These are phyloP conservation scores for Venturia effusa DNA, from an alignment of 2,329 filamentous ascomycete species.

Conservation along the genomic window DNA sequence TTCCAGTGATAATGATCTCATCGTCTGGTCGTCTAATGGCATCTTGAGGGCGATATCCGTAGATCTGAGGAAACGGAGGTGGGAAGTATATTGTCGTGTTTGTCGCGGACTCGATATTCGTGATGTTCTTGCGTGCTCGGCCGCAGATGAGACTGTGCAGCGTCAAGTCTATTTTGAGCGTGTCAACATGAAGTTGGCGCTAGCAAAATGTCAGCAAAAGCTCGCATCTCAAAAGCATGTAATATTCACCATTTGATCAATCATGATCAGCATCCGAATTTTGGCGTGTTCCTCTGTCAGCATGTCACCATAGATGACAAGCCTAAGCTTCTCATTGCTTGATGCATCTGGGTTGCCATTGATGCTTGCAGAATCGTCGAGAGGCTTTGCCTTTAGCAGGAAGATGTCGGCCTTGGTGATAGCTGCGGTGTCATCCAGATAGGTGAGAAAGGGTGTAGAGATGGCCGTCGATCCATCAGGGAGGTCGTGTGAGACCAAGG, in stretches of 20 bases:
- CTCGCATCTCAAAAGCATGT: conserved; percentile 3
- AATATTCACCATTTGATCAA: conserved; percentile 72
- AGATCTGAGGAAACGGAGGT: conserved; percentile 82
- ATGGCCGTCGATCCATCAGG: conserved; percentile 46
- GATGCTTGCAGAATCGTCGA: conserved; percentile 65
- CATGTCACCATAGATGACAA: conserved; percentile 91
- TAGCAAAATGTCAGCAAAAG: conserved; percentile 31
- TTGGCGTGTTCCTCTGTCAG: conserved; percentile 95
- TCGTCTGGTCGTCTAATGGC: conserved; percentile 73
- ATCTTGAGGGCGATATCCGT: conserved; percentile 76
- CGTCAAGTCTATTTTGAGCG: conserved; percentile 70
- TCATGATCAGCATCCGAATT: conserved; percentile 90
- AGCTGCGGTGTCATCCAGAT: conserved; percentile 74
- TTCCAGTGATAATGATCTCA: conserved; percentile 91
- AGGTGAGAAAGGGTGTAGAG: conserved; percentile 65
- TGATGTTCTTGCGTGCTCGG: conserved; percentile 92
- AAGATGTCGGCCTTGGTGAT: conserved; percentile 97
- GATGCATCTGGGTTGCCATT: conserved; percentile 70
- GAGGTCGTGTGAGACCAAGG: conserved; percentile 68
- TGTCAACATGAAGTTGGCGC: conserved; percentile 67
- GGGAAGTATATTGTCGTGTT: conserved; percentile 98
- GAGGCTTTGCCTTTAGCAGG: conserved; percentile 78
- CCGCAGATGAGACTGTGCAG: conserved; percentile 89
- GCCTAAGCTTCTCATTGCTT: conserved; percentile 77
- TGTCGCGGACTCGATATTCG: conserved; percentile 89